Base-by-base conservation (phyloP, 352 stramenopile genomes). In the Salisapilia sapeloensis region DNA sequence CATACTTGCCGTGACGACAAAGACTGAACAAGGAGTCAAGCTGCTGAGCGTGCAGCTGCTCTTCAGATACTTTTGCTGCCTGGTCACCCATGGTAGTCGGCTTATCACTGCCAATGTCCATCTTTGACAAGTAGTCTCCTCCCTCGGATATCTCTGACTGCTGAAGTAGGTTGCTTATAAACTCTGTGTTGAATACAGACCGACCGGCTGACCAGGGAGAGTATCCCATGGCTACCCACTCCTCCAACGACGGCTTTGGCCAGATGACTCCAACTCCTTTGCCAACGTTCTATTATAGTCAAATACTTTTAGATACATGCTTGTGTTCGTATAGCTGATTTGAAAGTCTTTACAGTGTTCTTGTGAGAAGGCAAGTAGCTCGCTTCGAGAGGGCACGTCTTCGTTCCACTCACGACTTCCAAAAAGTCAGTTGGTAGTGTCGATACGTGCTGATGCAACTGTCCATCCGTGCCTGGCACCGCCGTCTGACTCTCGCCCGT, bases 21-120 rank as follows among this genome's bases (percentile, higher is more conserved):
- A 87, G 69, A 42, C 72, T 94, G 39, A 92, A 85, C 29, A 96
- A 58, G 8, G 79, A 59, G 28, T 90, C 76, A 19, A 97, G 83
- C 30, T 96, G 75, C 29, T 93, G 48, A 1, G 56, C 66, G 39
- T n/a, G n/a, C n/a, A n/a, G n/a, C n/a, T n/a, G n/a, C n/a, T n/a
- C n/a, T n/a, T n/a, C n/a, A n/a, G n/a, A n/a, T n/a, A n/a, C n/a
- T n/a, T n/a, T n/a, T n/a, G n/a, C n/a, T n/a, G n/a, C n/a, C n/a
- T n/a, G n/a, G n/a, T n/a, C n/a, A n/a, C n/a, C n/a, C n/a, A n/a
- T n/a, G n/a, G n/a, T n/a, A n/a, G n/a, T n/a, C n/a, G n/a, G n/a
- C n/a, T n/a, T n/a, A n/a, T n/a, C n/a, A n/a, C n/a, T n/a, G n/a
- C n/a, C n/a, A n/a, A n/a, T n/a, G n/a, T n/a, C n/a, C n/a, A n/a